A percentile compares a stretch with the other conserved stretches of the same genome.
Evolutionary conservation across 2,329 filamentous ascomycete species (phyloP).

Genomic region (Colletotrichum aenigma): DNA sequence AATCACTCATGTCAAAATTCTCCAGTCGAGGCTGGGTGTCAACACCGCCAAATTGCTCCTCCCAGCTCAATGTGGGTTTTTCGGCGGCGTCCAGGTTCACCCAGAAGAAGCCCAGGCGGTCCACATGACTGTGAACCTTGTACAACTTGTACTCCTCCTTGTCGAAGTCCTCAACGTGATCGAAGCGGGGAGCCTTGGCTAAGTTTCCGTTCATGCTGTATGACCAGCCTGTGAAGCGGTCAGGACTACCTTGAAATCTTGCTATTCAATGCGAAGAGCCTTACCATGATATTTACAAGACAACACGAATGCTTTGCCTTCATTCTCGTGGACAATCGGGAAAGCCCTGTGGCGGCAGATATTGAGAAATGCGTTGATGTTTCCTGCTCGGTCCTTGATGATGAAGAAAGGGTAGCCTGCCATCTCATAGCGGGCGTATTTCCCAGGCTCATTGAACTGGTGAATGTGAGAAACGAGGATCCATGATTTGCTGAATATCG

Average conservation of each 20-base stretch:
- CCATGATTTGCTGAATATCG: conserved; percentile 41
- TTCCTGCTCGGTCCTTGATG: conserved; percentile 18
- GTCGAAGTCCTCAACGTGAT: conserved; percentile 41
- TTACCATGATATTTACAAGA: not conserved
- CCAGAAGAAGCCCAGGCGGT: conserved; percentile 51
- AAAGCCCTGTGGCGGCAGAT: conserved; percentile 22
- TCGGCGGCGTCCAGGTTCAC: conserved; percentile 47
- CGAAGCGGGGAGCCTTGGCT: conserved; percentile 47
- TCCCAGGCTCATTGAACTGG: conserved; percentile 14
- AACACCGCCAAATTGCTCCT: conserved; percentile 37
- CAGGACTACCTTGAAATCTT: not conserved
- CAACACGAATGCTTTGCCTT: not conserved
- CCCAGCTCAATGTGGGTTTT: conserved; percentile 42
- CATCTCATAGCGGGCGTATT: conserved; percentile 15
- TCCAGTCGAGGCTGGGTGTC: conserved; percentile 24
- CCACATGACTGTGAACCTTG: conserved; percentile 48
- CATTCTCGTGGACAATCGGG: conserved; percentile 5
- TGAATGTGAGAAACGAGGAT: conserved; percentile 26
- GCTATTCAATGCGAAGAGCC: not conserved
- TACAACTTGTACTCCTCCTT: conserved; percentile 49
- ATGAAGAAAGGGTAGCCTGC: conserved; percentile 23
- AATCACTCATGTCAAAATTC: conserved; percentile 26
- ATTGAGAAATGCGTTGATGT: conserved; percentile 21
- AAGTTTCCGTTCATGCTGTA: conserved; percentile 46
- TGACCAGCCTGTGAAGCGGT: conserved; percentile 39